These are phyloP conservation scores for Fusarium protoensiforme DNA, from an alignment of 2,329 filamentous ascomycete genomes.

Conservation along the genomic window DNA sequence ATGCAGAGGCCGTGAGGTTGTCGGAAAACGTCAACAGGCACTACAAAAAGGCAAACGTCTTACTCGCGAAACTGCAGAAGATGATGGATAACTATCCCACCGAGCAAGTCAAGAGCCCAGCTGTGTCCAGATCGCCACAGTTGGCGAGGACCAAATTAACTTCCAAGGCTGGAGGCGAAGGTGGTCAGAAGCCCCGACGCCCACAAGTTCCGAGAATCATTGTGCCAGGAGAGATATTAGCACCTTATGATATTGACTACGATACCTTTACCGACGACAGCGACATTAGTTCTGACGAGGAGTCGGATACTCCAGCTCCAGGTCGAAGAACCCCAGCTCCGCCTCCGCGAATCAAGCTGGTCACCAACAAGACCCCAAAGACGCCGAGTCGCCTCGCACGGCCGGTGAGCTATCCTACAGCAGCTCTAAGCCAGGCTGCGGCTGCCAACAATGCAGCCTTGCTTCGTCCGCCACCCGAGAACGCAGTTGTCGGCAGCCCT, in stretches of 20 bases:
- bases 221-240: slow-evolving; percentile 73
- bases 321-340: slow-evolving; percentile 50
- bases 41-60: slow-evolving; percentile 68
- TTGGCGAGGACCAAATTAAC: slow-evolving; percentile 61
- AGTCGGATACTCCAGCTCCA: slow-evolving; percentile 55
- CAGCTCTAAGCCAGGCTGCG: slow-evolving; percentile 51
- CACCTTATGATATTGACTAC: slow-evolving; percentile 73
- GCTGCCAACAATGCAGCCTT: slow-evolving; percentile 55
- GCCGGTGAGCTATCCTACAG: slow-evolving; percentile 48
- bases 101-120: slow-evolving; percentile 64
- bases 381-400: slow-evolving; percentile 54
- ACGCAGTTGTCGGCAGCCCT: slow-evolving; percentile 67
- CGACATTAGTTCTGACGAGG: slow-evolving; percentile 64
- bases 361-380: slow-evolving; percentile 57
- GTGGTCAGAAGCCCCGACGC: slow-evolving; percentile 58
- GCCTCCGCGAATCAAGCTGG: slow-evolving; percentile 61
- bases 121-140: slow-evolving; percentile 65
- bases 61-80: slow-evolving; percentile 67
- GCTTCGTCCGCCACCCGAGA: slow-evolving; percentile 68
- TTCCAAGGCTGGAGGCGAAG: slow-evolving; percentile 55
- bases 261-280: slow-evolving; percentile 66
- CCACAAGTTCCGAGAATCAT: slow-evolving; percentile 68
- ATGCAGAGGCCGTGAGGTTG: slow-evolving; percentile 72
- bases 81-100: slow-evolving; percentile 71
- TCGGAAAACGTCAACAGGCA: slow-evolving; percentile 72